Evolutionary conservation across 192 early-diverging fungal genomes (phyloP), one percentile per base, ranked within the genome.

Genomic region (Linnemannia hyalina): DNA sequence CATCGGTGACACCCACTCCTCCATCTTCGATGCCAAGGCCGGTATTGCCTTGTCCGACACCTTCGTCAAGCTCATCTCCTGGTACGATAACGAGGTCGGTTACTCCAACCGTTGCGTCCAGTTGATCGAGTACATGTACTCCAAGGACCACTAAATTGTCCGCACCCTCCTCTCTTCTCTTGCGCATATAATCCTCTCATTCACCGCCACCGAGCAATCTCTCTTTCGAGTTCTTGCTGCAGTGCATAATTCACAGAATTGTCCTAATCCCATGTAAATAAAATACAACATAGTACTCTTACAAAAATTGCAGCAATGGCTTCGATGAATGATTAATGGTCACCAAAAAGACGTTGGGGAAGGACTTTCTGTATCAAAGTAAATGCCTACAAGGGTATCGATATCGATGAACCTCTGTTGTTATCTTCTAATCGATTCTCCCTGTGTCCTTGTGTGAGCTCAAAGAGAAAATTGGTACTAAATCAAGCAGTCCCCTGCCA

Each of bases 11-110:
- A 88, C 92, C 54, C 96, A 92, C 91, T 98, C 97, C 26, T 96
- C 95, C 90, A 97, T 98, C 91, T 98, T 98, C 79, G 98, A 99
- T 90, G 94, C 97, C 88, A 95, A 96, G 88, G 98, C 98, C 87
- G 98, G 98, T 88, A 99, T 99, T 82, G 93, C 95, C 97, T 95
- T 99, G 97, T 93, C 93, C 96, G 81, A 98, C 96, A 70, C 97
- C 89, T 99, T 99, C 90, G 96, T 99, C 93, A 99, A 99, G 96
- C 89, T 99, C 68, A 92, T 99, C 77, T 94, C 97, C 74, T 98
- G 96, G 95, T 98, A 97, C 91, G 96, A 97, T 90, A 93, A 90
- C 83, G 96, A 99, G 91, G 95, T 91, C 87, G 98, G 97, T 85
- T 99, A 99, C 95, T 96, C 95, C 52, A 91, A 89, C 91, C 96